Evolutionary conservation across 1,139 yeast species (phyloP).

Genomic region (Candida freyschussii): DNA sequence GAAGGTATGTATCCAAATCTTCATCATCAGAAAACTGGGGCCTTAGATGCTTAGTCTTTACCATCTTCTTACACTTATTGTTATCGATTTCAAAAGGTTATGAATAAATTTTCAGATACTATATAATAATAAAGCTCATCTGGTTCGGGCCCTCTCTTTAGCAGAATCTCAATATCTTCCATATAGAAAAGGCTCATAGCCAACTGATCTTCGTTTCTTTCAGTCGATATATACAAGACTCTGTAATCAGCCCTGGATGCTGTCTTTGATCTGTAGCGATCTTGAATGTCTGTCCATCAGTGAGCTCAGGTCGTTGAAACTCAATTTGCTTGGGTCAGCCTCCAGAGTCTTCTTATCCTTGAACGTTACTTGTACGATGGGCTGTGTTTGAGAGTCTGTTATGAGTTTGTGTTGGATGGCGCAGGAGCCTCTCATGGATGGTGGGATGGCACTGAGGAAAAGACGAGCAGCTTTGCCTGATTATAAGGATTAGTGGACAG

Average conservation of each 20-base stretch:
- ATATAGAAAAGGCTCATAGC: too few relatives aligned
- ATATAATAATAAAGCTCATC: too few relatives aligned
- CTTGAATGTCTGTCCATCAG: slow-evolving; percentile 68
- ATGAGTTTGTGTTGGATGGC: slow-evolving; percentile 52
- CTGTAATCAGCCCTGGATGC: slow-evolving; percentile 43
- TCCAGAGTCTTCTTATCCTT: slow-evolving; percentile 69
- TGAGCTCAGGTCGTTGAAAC: slow-evolving; percentile 50
- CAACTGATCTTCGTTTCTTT: too few relatives aligned
- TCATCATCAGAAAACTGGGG: slow-evolving; percentile 9
- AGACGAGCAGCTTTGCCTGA: slow-evolving; percentile 73
- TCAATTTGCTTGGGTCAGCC: slow-evolving; percentile 57
- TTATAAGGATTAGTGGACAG: slow-evolving; percentile 1
- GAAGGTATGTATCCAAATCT: slow-evolving; percentile 12
- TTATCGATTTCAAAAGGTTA: too few relatives aligned
- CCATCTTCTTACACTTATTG: slow-evolving; percentile 10
- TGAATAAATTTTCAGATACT: too few relatives aligned
- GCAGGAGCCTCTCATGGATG: slow-evolving; percentile 49
- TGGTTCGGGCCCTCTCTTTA: too few relatives aligned
- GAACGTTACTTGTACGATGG: slow-evolving; percentile 68
- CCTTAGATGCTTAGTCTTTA: slow-evolving; percentile 4
- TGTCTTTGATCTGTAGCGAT: slow-evolving; percentile 61
- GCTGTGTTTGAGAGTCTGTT: slow-evolving; percentile 39
- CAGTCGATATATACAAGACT: too few relatives aligned
- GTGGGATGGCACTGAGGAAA: slow-evolving; percentile 77
- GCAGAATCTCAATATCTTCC: too few relatives aligned